These are phyloP conservation scores for Berberis thunbergii DNA, from an alignment of 164 flowering plant genomes.

Conservation along the genomic window DNA sequence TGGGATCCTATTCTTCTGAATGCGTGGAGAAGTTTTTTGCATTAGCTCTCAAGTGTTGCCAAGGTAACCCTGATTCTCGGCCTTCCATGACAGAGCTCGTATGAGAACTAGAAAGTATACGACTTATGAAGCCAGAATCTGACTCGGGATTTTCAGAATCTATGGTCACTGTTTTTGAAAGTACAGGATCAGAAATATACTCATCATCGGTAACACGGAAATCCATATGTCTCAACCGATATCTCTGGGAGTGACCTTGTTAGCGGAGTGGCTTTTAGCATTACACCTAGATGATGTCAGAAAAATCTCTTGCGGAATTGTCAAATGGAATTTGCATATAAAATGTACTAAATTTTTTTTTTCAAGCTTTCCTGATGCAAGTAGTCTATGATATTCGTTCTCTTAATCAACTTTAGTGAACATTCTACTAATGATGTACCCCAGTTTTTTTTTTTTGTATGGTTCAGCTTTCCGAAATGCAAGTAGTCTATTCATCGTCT, in stretches of 20 bases:
- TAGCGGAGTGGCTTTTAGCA: constrained; percentile 50
- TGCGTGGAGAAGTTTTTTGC: constrained; percentile 39
- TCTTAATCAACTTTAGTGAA: too few relatives aligned
- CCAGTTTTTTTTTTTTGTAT: too few relatives aligned
- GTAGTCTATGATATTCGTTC: too few relatives aligned
- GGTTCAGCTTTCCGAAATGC: too few relatives aligned
- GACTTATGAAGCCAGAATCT: constrained; percentile 31
- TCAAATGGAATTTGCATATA: too few relatives aligned
- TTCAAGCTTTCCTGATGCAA: too few relatives aligned
- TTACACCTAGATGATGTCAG: constrained; percentile 45
- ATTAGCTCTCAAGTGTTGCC: constrained; percentile 49
- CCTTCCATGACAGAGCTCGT: constrained; percentile 62
- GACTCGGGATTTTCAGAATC: constrained; percentile 19
- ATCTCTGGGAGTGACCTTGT: constrained; percentile 67
- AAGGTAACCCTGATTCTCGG: constrained; percentile 37
- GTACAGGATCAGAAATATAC: constrained; percentile 8
- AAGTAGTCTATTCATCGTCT: too few relatives aligned
- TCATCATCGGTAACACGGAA: constrained; percentile 13
- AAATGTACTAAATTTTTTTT: too few relatives aligned
- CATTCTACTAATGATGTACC: too few relatives aligned
- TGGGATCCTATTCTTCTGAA: constrained; percentile 52
- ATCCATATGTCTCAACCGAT: constrained; percentile 38
- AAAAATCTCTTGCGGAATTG: not conserved
- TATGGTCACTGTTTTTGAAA: constrained; percentile 7
- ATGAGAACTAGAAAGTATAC: constrained; percentile 46